Conservation (phyloP, 768 basidiomycete species). For the Phaeolepiota aurea region DNA sequence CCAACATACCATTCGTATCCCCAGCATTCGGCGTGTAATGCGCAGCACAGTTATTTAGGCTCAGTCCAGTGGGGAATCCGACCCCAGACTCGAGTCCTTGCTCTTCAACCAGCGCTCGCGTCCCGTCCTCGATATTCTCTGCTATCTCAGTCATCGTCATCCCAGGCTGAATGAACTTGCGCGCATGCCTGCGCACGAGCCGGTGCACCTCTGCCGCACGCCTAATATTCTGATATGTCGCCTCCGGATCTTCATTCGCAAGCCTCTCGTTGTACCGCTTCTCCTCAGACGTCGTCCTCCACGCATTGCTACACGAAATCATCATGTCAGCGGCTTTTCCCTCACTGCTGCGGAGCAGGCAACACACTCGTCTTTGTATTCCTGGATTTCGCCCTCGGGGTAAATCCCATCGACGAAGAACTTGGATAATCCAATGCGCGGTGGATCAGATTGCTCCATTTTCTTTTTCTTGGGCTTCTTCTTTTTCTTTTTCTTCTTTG, state of each 20-base stretch:
- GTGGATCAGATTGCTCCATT: conserved; percentile 82
- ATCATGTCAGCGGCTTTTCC: no score
- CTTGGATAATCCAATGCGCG: conserved; percentile 80
- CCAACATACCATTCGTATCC: conserved; percentile 72
- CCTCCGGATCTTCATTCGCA: conserved; percentile 70
- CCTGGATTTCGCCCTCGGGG: conserved; percentile 87
- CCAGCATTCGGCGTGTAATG: conserved; percentile 96
- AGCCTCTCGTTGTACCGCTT: conserved; percentile 75
- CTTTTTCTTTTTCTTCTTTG: conserved; percentile 87
- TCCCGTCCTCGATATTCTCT: conserved; percentile 87
- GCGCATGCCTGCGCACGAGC: conserved; percentile 78
- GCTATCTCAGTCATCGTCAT: conserved; percentile 94
- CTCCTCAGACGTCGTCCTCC: conserved; percentile 87
- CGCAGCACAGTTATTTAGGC: conserved; percentile 90
- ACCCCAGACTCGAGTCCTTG: conserved; percentile 79
- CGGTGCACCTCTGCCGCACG: conserved; percentile 95
- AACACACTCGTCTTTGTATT: conserved; percentile 87
- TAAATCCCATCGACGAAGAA: conserved; percentile 82
- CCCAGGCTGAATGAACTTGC: conserved; percentile 81
- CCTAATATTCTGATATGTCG: conserved; percentile 85
- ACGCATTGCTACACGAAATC: conserved; percentile 55
- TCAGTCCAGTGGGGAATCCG: conserved; percentile 95
- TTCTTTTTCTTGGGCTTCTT: conserved; percentile 91
- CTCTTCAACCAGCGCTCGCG: conserved; percentile 87
- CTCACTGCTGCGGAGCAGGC: no score